phyloP scores from a whole-genome alignment of 2,329 filamentous ascomycete species.

The Bipolaris cookei region DNA sequence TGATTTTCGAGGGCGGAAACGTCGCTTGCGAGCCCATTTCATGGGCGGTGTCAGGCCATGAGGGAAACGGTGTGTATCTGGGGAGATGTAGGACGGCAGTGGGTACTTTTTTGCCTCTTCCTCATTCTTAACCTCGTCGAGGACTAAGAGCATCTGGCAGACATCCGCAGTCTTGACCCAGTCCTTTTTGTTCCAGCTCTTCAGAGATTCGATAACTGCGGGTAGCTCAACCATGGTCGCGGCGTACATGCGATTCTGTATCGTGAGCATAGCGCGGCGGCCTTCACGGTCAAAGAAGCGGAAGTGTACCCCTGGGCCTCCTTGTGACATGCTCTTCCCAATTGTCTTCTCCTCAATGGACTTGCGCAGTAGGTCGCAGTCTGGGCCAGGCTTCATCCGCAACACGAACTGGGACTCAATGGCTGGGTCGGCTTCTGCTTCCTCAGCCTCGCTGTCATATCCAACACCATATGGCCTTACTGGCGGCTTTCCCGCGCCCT shows the following conservation, averaged over 20 bases:
- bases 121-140: conserved; percentile 68
- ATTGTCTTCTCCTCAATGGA: conserved; percentile 79
- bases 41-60: conserved; percentile 89
- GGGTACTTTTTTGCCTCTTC: conserved; percentile 58
- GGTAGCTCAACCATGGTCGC: conserved; percentile 83
- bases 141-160: conserved; percentile 85
- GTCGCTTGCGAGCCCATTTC: conserved; percentile 80
- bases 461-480: conserved; percentile 76
- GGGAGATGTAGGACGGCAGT: conserved; percentile 74
- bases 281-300: conserved; percentile 78
- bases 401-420: conserved; percentile 90
- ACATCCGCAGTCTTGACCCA: conserved; percentile 91
- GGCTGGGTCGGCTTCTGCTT: conserved; percentile 83
- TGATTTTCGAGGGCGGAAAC: conserved; percentile 82
- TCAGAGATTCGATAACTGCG: conserved; percentile 88
- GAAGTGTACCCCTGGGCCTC: conserved; percentile 78
- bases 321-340: conserved; percentile 66
- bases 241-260: conserved; percentile 75
- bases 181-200: conserved; percentile 85
- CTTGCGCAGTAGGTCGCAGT: conserved; percentile 81
- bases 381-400: conserved; percentile 83
- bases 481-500: conserved; percentile 43
- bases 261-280: conserved; percentile 72
- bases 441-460: conserved; percentile 95
- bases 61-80: conserved; percentile 73